phyloP scores from a whole-genome alignment of 768 basidiomycete genomes.

The Rhizopogon salebrosus region DNA sequence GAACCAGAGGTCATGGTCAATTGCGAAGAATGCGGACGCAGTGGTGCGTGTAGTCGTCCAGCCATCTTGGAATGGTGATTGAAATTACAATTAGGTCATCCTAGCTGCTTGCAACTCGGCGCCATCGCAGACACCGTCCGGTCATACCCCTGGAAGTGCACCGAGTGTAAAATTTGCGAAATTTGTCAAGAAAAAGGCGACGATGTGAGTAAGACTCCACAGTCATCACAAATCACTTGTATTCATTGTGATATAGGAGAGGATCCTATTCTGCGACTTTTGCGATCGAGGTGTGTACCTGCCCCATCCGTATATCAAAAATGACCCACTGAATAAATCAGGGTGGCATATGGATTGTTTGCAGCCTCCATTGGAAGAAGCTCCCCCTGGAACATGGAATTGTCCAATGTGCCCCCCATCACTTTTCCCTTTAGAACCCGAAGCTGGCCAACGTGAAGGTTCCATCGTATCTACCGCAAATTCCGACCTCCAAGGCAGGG shows the following conservation, averaged over 20 bases:
- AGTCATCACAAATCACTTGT: slow-evolving; percentile 8
- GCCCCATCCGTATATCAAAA: background rate
- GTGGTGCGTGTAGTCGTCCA: slow-evolving; percentile 45
- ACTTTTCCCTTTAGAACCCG: slow-evolving; percentile 9
- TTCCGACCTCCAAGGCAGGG: slow-evolving; percentile 17
- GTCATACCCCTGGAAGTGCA: slow-evolving; percentile 81
- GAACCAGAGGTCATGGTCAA: slow-evolving; percentile 66
- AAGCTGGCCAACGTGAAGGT: background rate
- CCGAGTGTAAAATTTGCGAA: slow-evolving; percentile 91
- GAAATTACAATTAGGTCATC: slow-evolving; percentile 54
- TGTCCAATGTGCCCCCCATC: slow-evolving; percentile 57
- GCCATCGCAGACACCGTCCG: slow-evolving; percentile 56
- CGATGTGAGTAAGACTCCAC: slow-evolving; percentile 56
- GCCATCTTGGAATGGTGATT: slow-evolving; percentile 1
- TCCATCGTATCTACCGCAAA: slow-evolving; percentile 9
- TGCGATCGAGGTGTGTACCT: slow-evolving; percentile 75
- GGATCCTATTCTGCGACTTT: slow-evolving; percentile 86
- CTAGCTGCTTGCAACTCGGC: slow-evolving; percentile 71
- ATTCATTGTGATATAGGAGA: slow-evolving; percentile 44
- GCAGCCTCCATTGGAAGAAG: slow-evolving; percentile 59
- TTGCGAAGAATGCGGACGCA: slow-evolving; percentile 79
- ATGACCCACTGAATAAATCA: slow-evolving; percentile 19
- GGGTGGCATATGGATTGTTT: slow-evolving; percentile 88
- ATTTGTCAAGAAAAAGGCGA: slow-evolving; percentile 80
- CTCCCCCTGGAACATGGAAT: slow-evolving; percentile 76